Evolutionary conservation across 768 basidiomycete species (phyloP), one percentile per base, ranked within the genome.

Genomic region (Pleurotus tuber-regium): DNA sequence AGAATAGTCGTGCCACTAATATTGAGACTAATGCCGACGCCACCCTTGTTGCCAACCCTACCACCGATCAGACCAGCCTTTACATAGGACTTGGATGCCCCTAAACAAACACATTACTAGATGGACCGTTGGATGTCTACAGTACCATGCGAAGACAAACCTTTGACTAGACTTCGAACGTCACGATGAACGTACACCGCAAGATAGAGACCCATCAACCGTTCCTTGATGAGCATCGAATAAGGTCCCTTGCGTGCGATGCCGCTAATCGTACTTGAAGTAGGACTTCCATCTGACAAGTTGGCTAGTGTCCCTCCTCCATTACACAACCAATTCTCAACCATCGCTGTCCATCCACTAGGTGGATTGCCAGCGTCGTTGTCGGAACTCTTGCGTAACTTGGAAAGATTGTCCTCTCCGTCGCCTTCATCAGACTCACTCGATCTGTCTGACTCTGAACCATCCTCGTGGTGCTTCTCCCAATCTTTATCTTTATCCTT

Each of bases 51-150:
- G 4, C 95, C 95, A 2, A 97, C 76, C 41, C 95, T 72, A 0
- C 95, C 95, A 2, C 92, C 92, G 23, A 96, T 90, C 19, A 97
- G 71, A 3, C 95, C 95, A 12, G 95, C 82, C 1, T 93, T 87
- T 1, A 98, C 95, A 16, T 84, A 82, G 11, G 87, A 86, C 57
- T 86, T 89, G 3, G 89, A 91, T 10, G 77, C 81, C 12, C 87
- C 89, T 87, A 50, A 8, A 25, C 21, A 18, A 16, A 43, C 14
- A 21, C 31, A 11, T 28, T 11, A 63, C 40, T 60, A 53, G 10
- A 50, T 43, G 7, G 24, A 3, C 44, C 55, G 23, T 43, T 48
- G 26, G 2, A 33, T 8, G 33, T 6, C 12, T 19, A 16, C 30
- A 18, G 21, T 33, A 16, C 23, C 26, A 19, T 14, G 16, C n/a